Conservation (phyloP, 2,329 filamentous ascomycete species). For the Chaetomium sp. region DNA sequence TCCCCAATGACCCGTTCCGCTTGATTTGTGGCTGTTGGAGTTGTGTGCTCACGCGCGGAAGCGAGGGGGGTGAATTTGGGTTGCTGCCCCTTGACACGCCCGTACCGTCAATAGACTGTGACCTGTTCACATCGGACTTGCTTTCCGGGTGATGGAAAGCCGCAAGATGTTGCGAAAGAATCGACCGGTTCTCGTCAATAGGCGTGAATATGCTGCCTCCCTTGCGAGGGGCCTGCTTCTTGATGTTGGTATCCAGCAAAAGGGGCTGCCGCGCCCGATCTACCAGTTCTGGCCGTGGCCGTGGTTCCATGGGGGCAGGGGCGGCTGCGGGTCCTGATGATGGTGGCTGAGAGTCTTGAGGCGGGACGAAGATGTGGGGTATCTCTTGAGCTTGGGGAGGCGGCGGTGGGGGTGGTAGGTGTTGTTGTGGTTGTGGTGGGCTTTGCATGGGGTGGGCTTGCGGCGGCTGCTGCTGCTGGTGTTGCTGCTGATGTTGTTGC, state of each 20-base stretch:
- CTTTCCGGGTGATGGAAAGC: conserved; percentile 55
- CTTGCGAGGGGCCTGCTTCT: conserved; percentile 66
- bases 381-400: conserved; percentile 26
- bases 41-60: conserved; percentile 43
- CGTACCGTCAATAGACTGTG: conserved; percentile 60
- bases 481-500: conserved; percentile 14
- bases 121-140: conserved; percentile 42
- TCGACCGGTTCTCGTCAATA: conserved; percentile 86
- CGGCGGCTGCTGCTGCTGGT: conserved; percentile 24
- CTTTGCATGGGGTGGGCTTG: conserved; percentile 27
- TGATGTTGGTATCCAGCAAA: conserved; percentile 48
- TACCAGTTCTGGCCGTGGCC: conserved; percentile 41
- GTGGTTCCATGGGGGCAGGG: conserved; percentile 42
- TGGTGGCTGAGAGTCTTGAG: conserved; percentile 46
- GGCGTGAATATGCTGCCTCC: conserved; percentile 94
- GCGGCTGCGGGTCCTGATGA: conserved; percentile 32
- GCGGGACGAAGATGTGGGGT: conserved; percentile 31
- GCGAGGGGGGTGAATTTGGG: conserved; percentile 50
- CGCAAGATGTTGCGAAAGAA: conserved; percentile 76
- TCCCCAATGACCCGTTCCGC: conserved; percentile 49
- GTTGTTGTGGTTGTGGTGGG: conserved; percentile 29
- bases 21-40: conserved; percentile 42
- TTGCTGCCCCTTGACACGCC: conserved; percentile 44
- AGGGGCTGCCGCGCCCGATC: conserved; percentile 37
- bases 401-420: conserved; percentile 27